Percentiles rank a stretch among this genome's conserved stretches.
Evolutionary conservation across 176 grass and related monocot species (phyloP).

Genomic region (Microstegium vimineum): DNA sequence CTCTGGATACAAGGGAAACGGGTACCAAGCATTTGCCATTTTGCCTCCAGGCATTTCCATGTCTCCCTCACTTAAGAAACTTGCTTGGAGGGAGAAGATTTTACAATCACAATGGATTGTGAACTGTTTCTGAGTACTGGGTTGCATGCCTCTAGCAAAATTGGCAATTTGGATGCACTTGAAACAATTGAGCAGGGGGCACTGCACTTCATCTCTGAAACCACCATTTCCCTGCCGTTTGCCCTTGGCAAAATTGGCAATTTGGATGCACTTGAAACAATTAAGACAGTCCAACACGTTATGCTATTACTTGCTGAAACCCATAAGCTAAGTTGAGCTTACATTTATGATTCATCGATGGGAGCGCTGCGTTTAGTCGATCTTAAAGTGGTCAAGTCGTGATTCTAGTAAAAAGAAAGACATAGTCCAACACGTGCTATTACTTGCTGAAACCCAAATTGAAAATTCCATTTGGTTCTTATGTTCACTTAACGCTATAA

Average conservation of each 20-base stretch:
- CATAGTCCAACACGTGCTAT: neutral
- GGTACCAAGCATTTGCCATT: slow-evolving; percentile 37
- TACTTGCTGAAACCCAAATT: neutral
- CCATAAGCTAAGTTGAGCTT: too few relatives aligned
- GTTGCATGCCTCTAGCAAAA: slow-evolving; percentile 25
- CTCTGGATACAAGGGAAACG: slow-evolving; percentile 28
- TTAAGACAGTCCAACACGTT: too few relatives aligned
- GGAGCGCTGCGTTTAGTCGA: neutral
- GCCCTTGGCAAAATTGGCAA: slow-evolving; percentile 30
- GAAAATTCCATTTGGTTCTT: neutral
- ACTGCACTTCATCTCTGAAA: too few relatives aligned
- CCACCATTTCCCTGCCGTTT: too few relatives aligned
- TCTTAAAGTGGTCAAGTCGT: neutral
- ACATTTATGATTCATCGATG: neutral
- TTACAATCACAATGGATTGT: slow-evolving; percentile 20
- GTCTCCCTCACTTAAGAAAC: slow-evolving; percentile 20
- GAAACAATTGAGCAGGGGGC: slow-evolving; percentile 28
- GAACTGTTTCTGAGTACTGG: slow-evolving; percentile 20
- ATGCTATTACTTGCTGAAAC: too few relatives aligned
- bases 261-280: slow-evolving; percentile 10
- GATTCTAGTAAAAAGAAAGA: neutral
- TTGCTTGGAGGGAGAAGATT: slow-evolving; percentile 29
- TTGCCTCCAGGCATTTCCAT: slow-evolving; percentile 30
- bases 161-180: slow-evolving; percentile 26
- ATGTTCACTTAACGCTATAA: neutral